A percentile compares a stretch with the other conserved stretches of the same genome.
These are phyloP conservation scores for Phialophora tarda DNA, from an alignment of 2,329 filamentous ascomycete species.

Conservation along the genomic window DNA sequence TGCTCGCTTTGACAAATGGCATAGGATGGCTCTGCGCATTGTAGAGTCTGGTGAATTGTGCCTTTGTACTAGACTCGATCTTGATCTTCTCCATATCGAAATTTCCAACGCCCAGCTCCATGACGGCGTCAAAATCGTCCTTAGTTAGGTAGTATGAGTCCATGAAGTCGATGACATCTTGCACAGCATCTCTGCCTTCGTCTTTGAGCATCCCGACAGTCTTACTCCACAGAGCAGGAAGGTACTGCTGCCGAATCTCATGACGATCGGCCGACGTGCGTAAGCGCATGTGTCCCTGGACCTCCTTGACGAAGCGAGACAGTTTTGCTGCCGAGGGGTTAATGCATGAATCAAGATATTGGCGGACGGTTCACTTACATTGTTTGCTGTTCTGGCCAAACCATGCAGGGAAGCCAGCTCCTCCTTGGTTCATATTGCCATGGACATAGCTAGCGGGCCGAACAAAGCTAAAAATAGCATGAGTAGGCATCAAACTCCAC, in stretches of 20 bases:
- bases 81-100: constrained; percentile 77
- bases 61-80: constrained; percentile 83
- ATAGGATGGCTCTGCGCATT: constrained; percentile 85
- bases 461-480: constrained; percentile 94
- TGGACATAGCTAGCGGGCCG: constrained; percentile 85
- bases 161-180: constrained; percentile 90
- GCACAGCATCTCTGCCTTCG: constrained; percentile 81
- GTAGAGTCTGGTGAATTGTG: constrained; percentile 88
- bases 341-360: constrained; percentile 30
- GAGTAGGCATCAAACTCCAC: constrained; percentile 96
- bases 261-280: constrained; percentile 87
- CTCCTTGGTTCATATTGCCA: constrained; percentile 70
- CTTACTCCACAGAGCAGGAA: constrained; percentile 84
- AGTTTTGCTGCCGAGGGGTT: constrained; percentile 60
- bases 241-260: constrained; percentile 91
- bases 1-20: constrained; percentile 94
- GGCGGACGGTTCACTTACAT: constrained; percentile 56
- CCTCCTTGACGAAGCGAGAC: constrained; percentile 82
- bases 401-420: constrained; percentile 84
- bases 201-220: constrained; percentile 74
- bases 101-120: constrained; percentile 86
- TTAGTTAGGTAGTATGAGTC: constrained; percentile 94
- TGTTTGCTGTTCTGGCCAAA: constrained; percentile 93
- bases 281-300: constrained; percentile 96
- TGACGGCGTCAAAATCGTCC: constrained; percentile 91